A percentile compares a stretch with the other conserved stretches of the same genome.
Conservation (phyloP, 306 rosid genomes). For the Begonia peltatifolia region DNA sequence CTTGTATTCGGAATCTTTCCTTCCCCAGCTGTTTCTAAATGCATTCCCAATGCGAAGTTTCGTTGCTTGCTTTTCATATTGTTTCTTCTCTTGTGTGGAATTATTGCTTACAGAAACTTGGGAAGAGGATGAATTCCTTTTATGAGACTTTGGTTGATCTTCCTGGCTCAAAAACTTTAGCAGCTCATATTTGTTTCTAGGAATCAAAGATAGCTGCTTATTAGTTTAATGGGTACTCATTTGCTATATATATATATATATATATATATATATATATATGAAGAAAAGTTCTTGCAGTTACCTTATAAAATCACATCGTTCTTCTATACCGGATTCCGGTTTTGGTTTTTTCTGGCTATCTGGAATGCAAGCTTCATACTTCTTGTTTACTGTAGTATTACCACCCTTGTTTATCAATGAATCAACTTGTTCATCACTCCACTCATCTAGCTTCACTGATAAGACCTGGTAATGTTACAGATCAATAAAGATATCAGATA, state of each 20-base stretch:
- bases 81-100: conserved; percentile 34
- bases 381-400: conserved; percentile 45
- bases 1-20: conserved; percentile 63
- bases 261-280: neutral
- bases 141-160: conserved; percentile 24
- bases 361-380: conserved; percentile 67
- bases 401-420: conserved; percentile 55
- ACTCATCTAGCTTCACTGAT: conserved; percentile 80
- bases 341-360: conserved; percentile 36
- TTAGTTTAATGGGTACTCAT: neutral
- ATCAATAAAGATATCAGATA: neutral
- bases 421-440: conserved; percentile 75
- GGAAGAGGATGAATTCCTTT: conserved; percentile 17
- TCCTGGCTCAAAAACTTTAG: conserved; percentile 24
- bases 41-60: conserved; percentile 64
- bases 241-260: neutral
- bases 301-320: conserved; percentile 72
- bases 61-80: conserved; percentile 9
- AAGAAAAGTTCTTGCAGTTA: conserved; percentile 12
- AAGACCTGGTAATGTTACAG: conserved; percentile 42
- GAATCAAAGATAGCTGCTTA: conserved; percentile 1
- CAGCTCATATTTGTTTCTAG: conserved; percentile 78
- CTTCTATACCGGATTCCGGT: conserved; percentile 58
- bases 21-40: conserved; percentile 61
- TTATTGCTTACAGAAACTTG: conserved; percentile 15